Base-by-base conservation (phyloP, 23 red algal species). In the Gracilaria caudata region DNA sequence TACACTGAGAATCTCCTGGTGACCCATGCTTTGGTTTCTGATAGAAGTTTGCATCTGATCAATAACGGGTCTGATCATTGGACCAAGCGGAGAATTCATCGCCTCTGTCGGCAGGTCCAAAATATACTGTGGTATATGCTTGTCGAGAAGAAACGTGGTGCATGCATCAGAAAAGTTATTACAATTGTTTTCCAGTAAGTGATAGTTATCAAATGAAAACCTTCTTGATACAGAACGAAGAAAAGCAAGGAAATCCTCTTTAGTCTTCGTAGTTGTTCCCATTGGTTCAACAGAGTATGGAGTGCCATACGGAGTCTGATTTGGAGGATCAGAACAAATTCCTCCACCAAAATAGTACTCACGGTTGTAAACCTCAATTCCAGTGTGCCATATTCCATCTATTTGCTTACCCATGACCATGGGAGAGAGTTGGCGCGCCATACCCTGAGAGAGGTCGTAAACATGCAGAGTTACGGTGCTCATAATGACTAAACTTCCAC, bases 341-440 rank as follows among this genome's bases (percentile, higher is more conserved):
- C 97, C 97, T 26, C 97, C 97, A 37, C 97, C 97, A 78, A 91
- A 99, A 64, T 96, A 99, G 73, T 92, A 95, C 78, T 99, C 97
- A 28, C 86, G 80, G 30, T 73, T 58, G 71, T 68, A 94, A 8
- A 92, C 97, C 17, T 90, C 93, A 20, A 99, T 83, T 51, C 93
- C 97, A 8, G 97, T 95, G 59, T 99, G 97, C 88, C 88, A 99
- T 14, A 99, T 95, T 3, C 87, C 97, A 49, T 94, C 97, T 39
- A 99, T 91, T 47, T 68, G 82, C 47, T 77, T 94, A 9, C 97
- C 97, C 20, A 99, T 76, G 25, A 98, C 45, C 30, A 72, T 68
- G 13, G 92, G 74, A 46, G 92, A 92, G 30, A 93, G 79, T 53
- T 91, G 79, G 49, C 74, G 83, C 7, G 97, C 97, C 87, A 99